Conservation (phyloP, 306 rosid species). For the Prunus mongolica region DNA sequence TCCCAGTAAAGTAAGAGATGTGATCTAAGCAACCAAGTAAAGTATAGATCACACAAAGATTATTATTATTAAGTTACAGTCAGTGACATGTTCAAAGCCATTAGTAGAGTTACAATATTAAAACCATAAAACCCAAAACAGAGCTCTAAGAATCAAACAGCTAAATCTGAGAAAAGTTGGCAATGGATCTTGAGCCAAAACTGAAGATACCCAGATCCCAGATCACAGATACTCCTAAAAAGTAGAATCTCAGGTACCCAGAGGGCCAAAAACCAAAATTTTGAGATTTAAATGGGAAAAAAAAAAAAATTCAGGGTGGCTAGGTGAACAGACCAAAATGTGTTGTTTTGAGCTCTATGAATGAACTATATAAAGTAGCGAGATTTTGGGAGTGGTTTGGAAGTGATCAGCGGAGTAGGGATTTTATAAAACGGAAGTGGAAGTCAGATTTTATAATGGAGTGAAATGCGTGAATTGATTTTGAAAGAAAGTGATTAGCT, state of each 20-base stretch:
- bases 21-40: slow-evolving; percentile 17
- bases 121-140: slow-evolving; percentile 10
- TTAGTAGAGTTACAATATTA: not conserved
- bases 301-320: not conserved
- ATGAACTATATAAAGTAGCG: not conserved
- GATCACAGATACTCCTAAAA: slow-evolving; percentile 19
- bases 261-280: not conserved
- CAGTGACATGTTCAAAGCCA: slow-evolving; percentile 26
- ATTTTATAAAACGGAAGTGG: not conserved
- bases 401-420: not conserved
- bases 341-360: not conserved
- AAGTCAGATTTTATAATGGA: not conserved
- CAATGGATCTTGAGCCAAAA: not conserved
- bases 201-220: slow-evolving; percentile 15
- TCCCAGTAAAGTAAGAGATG: slow-evolving; percentile 20
- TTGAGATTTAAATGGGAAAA: not conserved
- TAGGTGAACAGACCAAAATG: not conserved
- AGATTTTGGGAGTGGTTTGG: not conserved
- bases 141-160: not conserved
- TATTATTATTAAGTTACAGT: not conserved
- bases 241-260: slow-evolving; percentile 13
- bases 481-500: slow-evolving; percentile 25
- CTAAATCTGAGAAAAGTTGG: slow-evolving; percentile 3
- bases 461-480: slow-evolving; percentile 45
- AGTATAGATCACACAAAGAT: slow-evolving; percentile 32